Conservation (phyloP, 345 rosid genomes). For the Draba incana region DNA sequence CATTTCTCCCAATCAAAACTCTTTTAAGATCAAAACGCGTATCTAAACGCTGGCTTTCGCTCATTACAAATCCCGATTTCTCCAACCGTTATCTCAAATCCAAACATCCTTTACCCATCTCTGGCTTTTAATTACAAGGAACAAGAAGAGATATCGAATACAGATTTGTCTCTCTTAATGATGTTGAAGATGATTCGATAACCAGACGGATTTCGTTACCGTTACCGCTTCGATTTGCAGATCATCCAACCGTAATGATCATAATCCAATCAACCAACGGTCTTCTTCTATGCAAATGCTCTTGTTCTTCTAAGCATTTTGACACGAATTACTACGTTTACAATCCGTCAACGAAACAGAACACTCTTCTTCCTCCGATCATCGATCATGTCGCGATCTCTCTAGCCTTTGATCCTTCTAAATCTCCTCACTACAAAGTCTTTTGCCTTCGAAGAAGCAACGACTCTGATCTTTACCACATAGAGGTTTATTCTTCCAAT, state of each 20-base stretch:
- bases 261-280: constrained; percentile 59
- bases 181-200: not conserved
- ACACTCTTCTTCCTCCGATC: constrained; percentile 37
- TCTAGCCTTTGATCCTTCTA: constrained; percentile 54
- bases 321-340: constrained; percentile 40
- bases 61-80: constrained; percentile 42
- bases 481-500: constrained; percentile 47
- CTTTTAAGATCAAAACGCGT: constrained; percentile 37
- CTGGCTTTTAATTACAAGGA: constrained; percentile 27
- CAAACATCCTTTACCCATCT: constrained; percentile 17
- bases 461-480: constrained; percentile 26
- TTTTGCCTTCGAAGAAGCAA: constrained; percentile 32
- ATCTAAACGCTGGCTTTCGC: constrained; percentile 46
- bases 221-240: constrained; percentile 33
- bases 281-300: constrained; percentile 49
- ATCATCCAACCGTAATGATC: constrained; percentile 36
- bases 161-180: constrained; percentile 27
- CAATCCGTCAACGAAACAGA: constrained; percentile 54
- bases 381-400: constrained; percentile 17
- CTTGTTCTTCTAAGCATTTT: constrained; percentile 31
- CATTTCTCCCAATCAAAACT: constrained; percentile 28
- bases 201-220: not conserved
- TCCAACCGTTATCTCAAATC: constrained; percentile 6
- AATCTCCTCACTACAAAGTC: constrained; percentile 50
- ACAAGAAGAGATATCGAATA: not conserved